phyloP scores from a whole-genome alignment of 352 stramenopile species.

The Blastocystis sp. region DNA sequence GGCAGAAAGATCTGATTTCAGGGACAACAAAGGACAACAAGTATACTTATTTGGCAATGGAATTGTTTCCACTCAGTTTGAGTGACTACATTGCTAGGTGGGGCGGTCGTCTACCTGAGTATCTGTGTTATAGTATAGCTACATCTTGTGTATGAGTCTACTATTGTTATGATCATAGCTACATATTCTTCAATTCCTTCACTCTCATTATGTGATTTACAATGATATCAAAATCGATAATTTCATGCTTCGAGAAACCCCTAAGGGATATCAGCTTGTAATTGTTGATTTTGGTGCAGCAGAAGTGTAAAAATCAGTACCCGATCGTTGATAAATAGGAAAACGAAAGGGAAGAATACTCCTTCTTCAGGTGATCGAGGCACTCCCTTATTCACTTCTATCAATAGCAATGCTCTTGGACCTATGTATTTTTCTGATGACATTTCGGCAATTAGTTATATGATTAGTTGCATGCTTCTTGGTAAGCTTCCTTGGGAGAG shows the following conservation, averaged over 20 bases:
- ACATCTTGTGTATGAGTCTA: not conserved
- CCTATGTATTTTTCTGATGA: conserved; percentile 44
- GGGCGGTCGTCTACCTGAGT: not conserved
- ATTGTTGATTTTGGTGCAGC: conserved; percentile 38
- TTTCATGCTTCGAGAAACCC: conserved; percentile 45
- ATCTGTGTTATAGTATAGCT: not conserved
- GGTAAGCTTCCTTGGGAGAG: conserved; percentile 3
- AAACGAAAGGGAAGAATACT: not conserved
- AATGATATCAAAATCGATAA: conserved; percentile 58
- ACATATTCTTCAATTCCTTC: conserved; percentile 36
- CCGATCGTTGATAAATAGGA: not conserved
- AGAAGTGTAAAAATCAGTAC: not conserved
- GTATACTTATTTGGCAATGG: conserved; percentile 33
- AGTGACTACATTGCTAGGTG: not conserved
- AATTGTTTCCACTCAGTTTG: not conserved
- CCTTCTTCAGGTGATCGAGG: not conserved
- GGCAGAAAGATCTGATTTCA: not conserved
- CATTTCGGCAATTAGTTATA: conserved; percentile 21
- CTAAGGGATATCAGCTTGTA: conserved; percentile 50
- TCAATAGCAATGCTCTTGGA: conserved; percentile 10
- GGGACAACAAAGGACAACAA: conserved; percentile 15
- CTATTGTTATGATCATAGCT: not conserved
- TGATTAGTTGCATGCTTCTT: not conserved
- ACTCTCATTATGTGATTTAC: conserved; percentile 34
- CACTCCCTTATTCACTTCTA: conserved; percentile 52